Base-by-base conservation (phyloP, 2,329 filamentous ascomycete species). In the Rutstroemia sp. region DNA sequence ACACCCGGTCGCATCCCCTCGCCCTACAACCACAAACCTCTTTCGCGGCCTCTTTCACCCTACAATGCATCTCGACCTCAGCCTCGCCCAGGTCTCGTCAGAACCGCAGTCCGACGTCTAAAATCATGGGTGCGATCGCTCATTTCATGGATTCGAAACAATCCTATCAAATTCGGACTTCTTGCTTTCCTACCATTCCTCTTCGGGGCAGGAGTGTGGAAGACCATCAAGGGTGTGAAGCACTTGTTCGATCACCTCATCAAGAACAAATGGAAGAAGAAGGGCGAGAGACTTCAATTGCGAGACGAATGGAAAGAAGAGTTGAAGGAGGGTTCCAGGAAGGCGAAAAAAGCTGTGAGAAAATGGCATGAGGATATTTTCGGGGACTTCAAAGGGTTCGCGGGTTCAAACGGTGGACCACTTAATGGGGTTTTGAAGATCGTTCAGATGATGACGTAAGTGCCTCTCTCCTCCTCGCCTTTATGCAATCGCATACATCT, bases 341-440 rank as follows among this genome's bases (percentile, higher is more conserved):
- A 49, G 27, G 39, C 54, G 4, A 38, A 45, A 8, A 46, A 38
- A 10, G 7, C n/a, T 16, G 58, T 61, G 48, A 59, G 60, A 46
- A 50, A 57, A 8, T 66, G 58, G 59, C 8, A 52, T 18, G 62
- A 56, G 10, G 63, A 58, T 41, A 61, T 65, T 5, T 50, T 68
- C 19, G 57, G 63, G 50, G 61, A 66, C 3, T 68, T 68, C 25
- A 54, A 51, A 1, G 65, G 65, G 1, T 66, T 68, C 57, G 63
- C 54, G 1, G 62, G 65, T 4, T 56, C 61, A 5, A 66, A 65
- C 38, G 58, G 54, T 1, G 65, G 64, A 0, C 62, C 67, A 3
- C n/a, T 68, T 19, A 61, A 66, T 48, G 67, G 67, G 3, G 45
- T 66, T n/a, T 48, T 67, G 54, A 69, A 63, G 56, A 58, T 67